Base-by-base conservation (phyloP, 257 asterid species). In the Thymus quinquecostatus region DNA sequence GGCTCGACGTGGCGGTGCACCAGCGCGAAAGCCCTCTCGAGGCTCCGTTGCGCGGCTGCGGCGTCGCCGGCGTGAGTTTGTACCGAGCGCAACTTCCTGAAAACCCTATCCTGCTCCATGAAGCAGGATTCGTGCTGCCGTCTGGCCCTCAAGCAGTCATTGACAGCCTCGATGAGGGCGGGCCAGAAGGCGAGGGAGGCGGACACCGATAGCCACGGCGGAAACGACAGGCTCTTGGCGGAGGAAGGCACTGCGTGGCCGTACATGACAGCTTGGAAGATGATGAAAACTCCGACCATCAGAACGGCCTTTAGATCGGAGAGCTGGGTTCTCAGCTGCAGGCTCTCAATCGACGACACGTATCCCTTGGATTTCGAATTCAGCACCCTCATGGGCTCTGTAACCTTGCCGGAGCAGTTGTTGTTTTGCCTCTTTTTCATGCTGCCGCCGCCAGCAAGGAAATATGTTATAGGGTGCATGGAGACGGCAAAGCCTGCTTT, bases 131-230 rank as follows among this genome's bases (percentile, higher is more conserved):
- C 60, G 34, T 54, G 60, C 60, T 54, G 60, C 34, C 3, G 12
- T 28, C 60, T 54, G 32, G 36, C 27, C n/a, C 60, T 27, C 60
- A 54, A 21, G 60, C 60, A 27, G 2, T 28, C 11, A 2, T 27
- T 27, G 0, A 54, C 34, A 13, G 60, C 27, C 13, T 54, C 13
- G 60, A 54, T 8, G 36, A 54, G 27, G 9, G 60, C 34, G 1
- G 60, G 60, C 60, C 60, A 54, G 60, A 54, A 54, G 60, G 60
- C 60, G 0, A 54, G 34, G 34, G 60, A 54, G 9, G 9, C 36
- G 6, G 36, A 2, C 1, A 6, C 60, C 34, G 32, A 27, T 5
- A 54, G 34, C 34, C 34, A 27, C 6, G 60, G 1, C 36, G 13
- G 60, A 8, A 54, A 9, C 60, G 13, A 54, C 33, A 21, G 1